A percentile compares a stretch with the other conserved stretches of the same genome.
Evolutionary conservation across 2,329 filamentous ascomycete species (phyloP).

Genomic region (Fusarium sp.): DNA sequence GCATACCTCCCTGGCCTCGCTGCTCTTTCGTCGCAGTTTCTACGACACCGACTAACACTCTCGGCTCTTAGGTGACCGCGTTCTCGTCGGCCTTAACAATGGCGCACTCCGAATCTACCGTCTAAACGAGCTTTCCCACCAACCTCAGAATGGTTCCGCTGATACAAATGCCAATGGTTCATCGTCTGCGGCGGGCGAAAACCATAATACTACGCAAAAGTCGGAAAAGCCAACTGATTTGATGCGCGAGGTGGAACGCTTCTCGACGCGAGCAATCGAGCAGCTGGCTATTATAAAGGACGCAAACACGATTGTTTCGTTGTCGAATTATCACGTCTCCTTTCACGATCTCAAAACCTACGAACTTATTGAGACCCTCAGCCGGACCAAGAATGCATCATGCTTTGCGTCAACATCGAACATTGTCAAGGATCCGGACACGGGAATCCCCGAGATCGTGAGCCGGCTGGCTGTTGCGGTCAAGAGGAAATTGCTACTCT

Average conservation of each 20-base stretch:
- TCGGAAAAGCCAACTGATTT: slow-evolving; percentile 75
- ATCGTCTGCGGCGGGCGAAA: slow-evolving; percentile 43
- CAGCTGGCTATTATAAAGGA: slow-evolving; percentile 97
- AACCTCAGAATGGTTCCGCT: slow-evolving; percentile 48
- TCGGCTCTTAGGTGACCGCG: slow-evolving; percentile 73
- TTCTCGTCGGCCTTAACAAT: slow-evolving; percentile 91
- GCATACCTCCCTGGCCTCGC: background rate
- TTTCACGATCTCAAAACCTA: slow-evolving; percentile 90
- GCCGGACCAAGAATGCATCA: slow-evolving; percentile 85
- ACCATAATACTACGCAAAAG: slow-evolving; percentile 42
- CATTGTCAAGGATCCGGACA: slow-evolving; percentile 87
- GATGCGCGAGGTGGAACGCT: slow-evolving; percentile 91
- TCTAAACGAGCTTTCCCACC: slow-evolving; percentile 71
- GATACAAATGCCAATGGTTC: slow-evolving; percentile 40
- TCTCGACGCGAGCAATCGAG: slow-evolving; percentile 87
- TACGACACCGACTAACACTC: slow-evolving; percentile 6
- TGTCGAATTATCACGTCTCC: slow-evolving; percentile 89
- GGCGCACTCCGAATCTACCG: slow-evolving; percentile 90
- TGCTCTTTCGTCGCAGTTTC: background rate
- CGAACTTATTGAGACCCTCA: slow-evolving; percentile 78
- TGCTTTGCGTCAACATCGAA: slow-evolving; percentile 95
- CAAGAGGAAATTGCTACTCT: slow-evolving; percentile 87
- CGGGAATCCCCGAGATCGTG: slow-evolving; percentile 90
- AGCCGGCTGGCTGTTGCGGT: slow-evolving; percentile 90
- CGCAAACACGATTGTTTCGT: slow-evolving; percentile 86